These are phyloP conservation scores for Hypoxylon sp. DNA, from an alignment of 2,329 filamentous ascomycete species.

Conservation along the genomic window DNA sequence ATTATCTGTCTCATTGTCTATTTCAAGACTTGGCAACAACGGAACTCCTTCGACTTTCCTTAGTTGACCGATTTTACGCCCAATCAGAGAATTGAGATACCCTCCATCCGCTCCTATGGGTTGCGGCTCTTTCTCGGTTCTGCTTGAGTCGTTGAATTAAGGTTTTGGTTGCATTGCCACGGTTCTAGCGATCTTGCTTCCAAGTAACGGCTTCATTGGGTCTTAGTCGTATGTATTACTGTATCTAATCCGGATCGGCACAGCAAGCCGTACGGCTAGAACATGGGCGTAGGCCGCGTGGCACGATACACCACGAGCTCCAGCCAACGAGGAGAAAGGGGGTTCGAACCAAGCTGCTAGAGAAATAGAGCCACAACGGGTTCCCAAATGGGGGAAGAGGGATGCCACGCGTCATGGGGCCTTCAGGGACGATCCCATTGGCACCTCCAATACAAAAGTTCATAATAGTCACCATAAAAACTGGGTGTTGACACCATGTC, in stretches of 20 bases:
- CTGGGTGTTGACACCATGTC: slow-evolving; percentile 8
- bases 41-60: slow-evolving; percentile 3
- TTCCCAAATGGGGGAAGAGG: slow-evolving; percentile 24
- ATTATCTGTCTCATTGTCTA: background rate
- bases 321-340: slow-evolving; percentile 23
- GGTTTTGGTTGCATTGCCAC: slow-evolving; percentile 43
- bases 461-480: slow-evolving; percentile 26
- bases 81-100: slow-evolving; percentile 19
- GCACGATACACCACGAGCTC: slow-evolving; percentile 17
- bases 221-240: slow-evolving; percentile 43
- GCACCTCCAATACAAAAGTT: slow-evolving; percentile 19
- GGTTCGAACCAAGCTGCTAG: slow-evolving; percentile 15
- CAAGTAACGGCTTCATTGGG: slow-evolving; percentile 33
- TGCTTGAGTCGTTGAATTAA: slow-evolving; percentile 39
- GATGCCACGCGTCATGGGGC: slow-evolving; percentile 30
- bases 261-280: slow-evolving; percentile 13
- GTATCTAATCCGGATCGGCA: slow-evolving; percentile 36
- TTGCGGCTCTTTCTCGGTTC: slow-evolving; percentile 36
- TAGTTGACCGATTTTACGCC: slow-evolving; percentile 7
- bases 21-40: slow-evolving; percentile 6
- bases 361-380: slow-evolving; percentile 25
- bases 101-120: slow-evolving; percentile 12
- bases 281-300: slow-evolving; percentile 29
- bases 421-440: slow-evolving; percentile 30
- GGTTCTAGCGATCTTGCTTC: slow-evolving; percentile 25